Evolutionary conservation across 257 asterid species (phyloP).

Genomic region (Solanum bulbocastanum): DNA sequence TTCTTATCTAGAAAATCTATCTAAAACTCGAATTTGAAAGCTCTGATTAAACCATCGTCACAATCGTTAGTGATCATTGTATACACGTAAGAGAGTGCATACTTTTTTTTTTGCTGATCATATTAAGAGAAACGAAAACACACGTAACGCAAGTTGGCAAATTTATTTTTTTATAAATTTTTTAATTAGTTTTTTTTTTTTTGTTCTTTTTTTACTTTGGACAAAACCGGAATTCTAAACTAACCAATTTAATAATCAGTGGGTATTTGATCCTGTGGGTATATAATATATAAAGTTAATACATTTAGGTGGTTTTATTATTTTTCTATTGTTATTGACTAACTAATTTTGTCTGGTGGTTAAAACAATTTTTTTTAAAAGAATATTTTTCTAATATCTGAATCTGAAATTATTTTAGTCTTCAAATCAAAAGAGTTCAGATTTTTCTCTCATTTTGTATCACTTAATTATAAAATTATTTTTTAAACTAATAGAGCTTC

Average conservation of each 20-base stretch:
- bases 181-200: neutral
- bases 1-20: accelerated
- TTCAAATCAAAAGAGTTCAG: neutral
- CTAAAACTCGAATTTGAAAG: accelerated
- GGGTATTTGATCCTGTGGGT: neutral
- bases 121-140: neutral
- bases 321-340: neutral
- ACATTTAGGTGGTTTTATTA: neutral
- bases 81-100: neutral
- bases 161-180: neutral
- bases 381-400: neutral
- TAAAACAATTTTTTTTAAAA: neutral
- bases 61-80: neutral
- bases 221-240: neutral
- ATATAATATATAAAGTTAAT: neutral
- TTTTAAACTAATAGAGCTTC: neutral
- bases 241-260: neutral
- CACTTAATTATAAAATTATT: no score
- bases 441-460: neutral
- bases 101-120: neutral
- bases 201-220: neutral
- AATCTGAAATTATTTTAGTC: neutral
- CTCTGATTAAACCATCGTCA: neutral
- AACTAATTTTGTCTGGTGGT: neutral
- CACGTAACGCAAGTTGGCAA: neutral